Percentiles rank a stretch among this genome's conserved stretches.
Conservation (phyloP, 2,329 filamentous ascomycete genomes). For the Hirsutella thompsonii region DNA sequence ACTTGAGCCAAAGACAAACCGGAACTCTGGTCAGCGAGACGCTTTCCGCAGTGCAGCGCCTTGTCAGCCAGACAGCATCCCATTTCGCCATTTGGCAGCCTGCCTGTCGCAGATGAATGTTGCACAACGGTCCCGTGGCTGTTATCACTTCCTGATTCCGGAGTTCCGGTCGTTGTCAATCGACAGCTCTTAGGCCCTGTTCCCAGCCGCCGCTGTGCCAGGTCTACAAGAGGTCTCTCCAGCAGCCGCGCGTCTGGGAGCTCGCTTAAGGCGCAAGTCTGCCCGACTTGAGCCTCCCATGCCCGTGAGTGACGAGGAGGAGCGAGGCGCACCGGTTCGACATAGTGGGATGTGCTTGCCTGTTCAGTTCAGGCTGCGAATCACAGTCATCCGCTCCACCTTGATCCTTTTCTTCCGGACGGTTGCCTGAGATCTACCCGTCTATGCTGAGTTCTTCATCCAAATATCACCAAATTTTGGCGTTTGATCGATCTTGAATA, state of each 20-base stretch:
- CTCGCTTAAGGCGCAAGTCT: neutral
- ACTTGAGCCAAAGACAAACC: neutral
- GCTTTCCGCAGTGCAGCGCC: neutral
- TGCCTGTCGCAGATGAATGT: constrained; percentile 10
- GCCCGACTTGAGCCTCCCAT: neutral
- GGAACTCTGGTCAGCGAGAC: neutral
- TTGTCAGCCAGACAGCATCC: neutral
- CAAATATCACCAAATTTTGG: too few species aligned
- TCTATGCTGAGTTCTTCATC: too few species aligned
- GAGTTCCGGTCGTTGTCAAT: neutral
- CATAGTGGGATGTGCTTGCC: neutral
- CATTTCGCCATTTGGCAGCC: neutral
- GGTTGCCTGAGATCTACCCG: too few species aligned
- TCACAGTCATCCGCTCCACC: neutral
- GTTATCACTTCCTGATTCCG: neutral
- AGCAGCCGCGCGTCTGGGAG: neutral
- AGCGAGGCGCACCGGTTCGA: neutral
- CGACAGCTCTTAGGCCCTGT: neutral
- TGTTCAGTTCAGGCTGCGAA: neutral
- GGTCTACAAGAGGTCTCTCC: neutral
- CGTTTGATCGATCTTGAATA: too few species aligned
- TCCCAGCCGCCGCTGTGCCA: constrained; percentile 1
- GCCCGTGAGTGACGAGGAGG: neutral
- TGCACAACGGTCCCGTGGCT: constrained; percentile 6
- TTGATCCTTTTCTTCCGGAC: neutral